These are phyloP conservation scores for Acephala macrosclerotiorum DNA, from an alignment of 2,329 filamentous ascomycete species.

Conservation along the genomic window DNA sequence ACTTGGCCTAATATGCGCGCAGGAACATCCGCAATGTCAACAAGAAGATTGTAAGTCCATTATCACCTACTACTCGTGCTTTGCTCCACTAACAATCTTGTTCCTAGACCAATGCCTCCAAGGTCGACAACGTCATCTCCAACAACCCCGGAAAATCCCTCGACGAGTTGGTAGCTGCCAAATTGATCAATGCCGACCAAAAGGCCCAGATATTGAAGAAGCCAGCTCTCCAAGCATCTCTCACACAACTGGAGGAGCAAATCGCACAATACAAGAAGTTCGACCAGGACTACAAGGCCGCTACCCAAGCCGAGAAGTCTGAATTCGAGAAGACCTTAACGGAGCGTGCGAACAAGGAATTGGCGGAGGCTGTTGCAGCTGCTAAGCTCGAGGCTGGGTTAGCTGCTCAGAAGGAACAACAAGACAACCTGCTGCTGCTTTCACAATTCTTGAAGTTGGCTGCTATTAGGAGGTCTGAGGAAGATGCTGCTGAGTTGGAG, in stretches of 20 bases:
- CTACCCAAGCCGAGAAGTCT: constrained; percentile 64
- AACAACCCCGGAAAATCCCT: constrained; percentile 75
- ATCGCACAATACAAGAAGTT: constrained; percentile 77
- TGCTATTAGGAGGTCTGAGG: constrained; percentile 76
- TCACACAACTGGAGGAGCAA: constrained; percentile 77
- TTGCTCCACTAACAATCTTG: constrained; percentile 28
- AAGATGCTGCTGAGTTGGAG: constrained; percentile 66
- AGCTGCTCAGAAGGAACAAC: constrained; percentile 62
- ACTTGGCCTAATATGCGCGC: constrained; percentile 26
- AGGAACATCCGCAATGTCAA: constrained; percentile 91
- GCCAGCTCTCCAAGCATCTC: constrained; percentile 72
- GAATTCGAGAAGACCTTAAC: constrained; percentile 64
- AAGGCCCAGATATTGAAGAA: constrained; percentile 81
- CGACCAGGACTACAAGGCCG: constrained; percentile 73
- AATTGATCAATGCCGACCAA: constrained; percentile 83
- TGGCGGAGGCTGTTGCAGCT: constrained; percentile 57
- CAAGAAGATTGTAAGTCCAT: constrained; percentile 87
- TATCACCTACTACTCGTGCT: not conserved
- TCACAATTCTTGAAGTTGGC: constrained; percentile 84
- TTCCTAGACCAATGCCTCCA: constrained; percentile 70
- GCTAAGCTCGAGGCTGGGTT: constrained; percentile 58
- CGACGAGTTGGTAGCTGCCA: constrained; percentile 73
- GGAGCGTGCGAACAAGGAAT: constrained; percentile 54
- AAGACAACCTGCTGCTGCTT: constrained; percentile 71
- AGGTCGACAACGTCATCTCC: constrained; percentile 73